These are phyloP conservation scores for Pseudozyma thailandica DNA, from an alignment of 1,284 basidiomycete genomes.

Conservation along the genomic window DNA sequence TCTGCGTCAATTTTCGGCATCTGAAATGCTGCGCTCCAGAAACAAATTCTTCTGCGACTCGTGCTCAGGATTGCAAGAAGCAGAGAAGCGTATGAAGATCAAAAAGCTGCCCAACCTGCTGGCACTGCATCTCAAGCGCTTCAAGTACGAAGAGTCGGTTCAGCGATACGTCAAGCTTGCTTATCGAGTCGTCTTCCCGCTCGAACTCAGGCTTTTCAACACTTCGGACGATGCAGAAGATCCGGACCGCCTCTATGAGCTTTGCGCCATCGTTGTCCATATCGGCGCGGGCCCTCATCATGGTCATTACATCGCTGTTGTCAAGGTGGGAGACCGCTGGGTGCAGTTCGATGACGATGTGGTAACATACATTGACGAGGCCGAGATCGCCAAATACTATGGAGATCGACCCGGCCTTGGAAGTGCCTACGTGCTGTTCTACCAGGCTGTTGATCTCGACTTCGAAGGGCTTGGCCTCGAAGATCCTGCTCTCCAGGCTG, in stretches of 20 bases:
- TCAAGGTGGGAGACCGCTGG: slow-evolving; percentile 85
- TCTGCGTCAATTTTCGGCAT: slow-evolving; percentile 92
- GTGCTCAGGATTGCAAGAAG: slow-evolving; percentile 95
- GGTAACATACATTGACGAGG: slow-evolving; percentile 85
- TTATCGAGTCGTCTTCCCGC: slow-evolving; percentile 95
- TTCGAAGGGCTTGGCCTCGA: slow-evolving; percentile 40
- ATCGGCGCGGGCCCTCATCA: slow-evolving; percentile 96
- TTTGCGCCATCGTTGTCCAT: slow-evolving; percentile 96
- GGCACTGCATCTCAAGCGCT: slow-evolving; percentile 93
- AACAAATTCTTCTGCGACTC: slow-evolving; percentile 99
- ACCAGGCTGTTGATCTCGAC: slow-evolving; percentile 84
- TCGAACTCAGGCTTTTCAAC: slow-evolving; percentile 92
- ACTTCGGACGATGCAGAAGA: slow-evolving; percentile 92
- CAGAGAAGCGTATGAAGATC: slow-evolving; percentile 98
- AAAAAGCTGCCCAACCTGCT: slow-evolving; percentile 93
- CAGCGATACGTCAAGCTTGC: slow-evolving; percentile 91
- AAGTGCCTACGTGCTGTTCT: slow-evolving; percentile 95
- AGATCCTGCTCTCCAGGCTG: slow-evolving; percentile 27
- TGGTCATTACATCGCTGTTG: slow-evolving; percentile 95
- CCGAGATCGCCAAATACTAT: slow-evolving; percentile 91
- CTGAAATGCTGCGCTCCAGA: slow-evolving; percentile 95
- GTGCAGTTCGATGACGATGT: slow-evolving; percentile 94
- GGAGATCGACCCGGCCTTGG: slow-evolving; percentile 84
- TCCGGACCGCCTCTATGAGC: slow-evolving; percentile 85
- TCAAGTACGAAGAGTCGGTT: slow-evolving; percentile 93